phyloP scores from a whole-genome alignment of 495 filamentous ascomycete species.

The Penicillium macrosclerotiorum region DNA sequence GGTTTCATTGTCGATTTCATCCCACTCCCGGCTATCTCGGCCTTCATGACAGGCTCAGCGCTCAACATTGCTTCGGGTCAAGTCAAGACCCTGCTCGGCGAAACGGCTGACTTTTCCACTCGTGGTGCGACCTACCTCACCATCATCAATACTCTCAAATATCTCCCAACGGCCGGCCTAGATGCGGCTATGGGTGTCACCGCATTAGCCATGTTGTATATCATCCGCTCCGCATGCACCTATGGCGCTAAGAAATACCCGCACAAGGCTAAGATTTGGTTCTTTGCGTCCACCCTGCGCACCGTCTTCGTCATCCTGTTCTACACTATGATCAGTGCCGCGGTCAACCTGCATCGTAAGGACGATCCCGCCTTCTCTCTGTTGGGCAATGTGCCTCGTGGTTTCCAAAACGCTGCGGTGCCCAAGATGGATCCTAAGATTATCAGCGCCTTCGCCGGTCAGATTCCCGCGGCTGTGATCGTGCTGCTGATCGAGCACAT shows the following conservation, averaged over 20 bases:
- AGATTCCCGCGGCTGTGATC: conserved; percentile 81
- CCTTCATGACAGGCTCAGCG: conserved; percentile 98
- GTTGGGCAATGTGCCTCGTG: conserved; percentile 73
- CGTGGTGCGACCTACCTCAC: conserved; percentile 79
- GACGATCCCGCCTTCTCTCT: conserved; percentile 59
- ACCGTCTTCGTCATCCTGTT: conserved; percentile 91
- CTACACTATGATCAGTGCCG: conserved; percentile 88
- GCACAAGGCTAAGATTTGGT: conserved; percentile 68
- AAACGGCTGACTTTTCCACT: conserved; percentile 66
- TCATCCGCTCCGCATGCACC: conserved; percentile 70
- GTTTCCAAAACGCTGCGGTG: conserved; percentile 79
- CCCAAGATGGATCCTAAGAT: conserved; percentile 64
- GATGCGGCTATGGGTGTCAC: conserved; percentile 91
- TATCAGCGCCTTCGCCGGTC: conserved; percentile 56
- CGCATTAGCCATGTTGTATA: conserved; percentile 78
- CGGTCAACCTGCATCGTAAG: conserved; percentile 65
- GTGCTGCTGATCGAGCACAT: conserved; percentile 95
- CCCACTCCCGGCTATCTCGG: conserved; percentile 83
- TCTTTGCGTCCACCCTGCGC: conserved; percentile 85
- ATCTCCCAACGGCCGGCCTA: conserved; percentile 63
- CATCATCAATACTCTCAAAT: conserved; percentile 82
- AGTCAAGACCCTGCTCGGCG: conserved; percentile 80
- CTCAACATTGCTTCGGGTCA: conserved; percentile 91
- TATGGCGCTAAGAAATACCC: conserved; percentile 67
- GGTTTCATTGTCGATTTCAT: conserved; percentile 98